Evolutionary conservation across 352 stramenopile genomes (phyloP).

Genomic region (Phytophthora uliginosa): DNA sequence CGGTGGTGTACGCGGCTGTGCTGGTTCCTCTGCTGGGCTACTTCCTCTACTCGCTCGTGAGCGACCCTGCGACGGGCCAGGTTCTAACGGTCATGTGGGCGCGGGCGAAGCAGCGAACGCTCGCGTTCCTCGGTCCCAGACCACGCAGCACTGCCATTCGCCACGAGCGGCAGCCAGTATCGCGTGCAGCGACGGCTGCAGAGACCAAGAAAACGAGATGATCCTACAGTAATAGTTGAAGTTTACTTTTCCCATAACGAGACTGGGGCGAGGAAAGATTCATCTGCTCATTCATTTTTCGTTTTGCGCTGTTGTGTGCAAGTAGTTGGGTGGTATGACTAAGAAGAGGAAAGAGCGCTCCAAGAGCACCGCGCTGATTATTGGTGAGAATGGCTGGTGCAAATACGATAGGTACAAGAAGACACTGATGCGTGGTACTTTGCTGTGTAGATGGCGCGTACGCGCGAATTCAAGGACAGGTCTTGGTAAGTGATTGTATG

Average conservation of each 20-base stretch:
- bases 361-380: constrained; percentile 13
- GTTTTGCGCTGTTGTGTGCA: neutral
- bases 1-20: constrained; percentile 33
- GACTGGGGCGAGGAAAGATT: neutral
- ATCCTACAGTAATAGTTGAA: constrained; percentile 3
- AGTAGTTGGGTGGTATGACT: neutral
- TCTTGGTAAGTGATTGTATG: constrained; percentile 6
- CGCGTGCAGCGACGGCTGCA: neutral
- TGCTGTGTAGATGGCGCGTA: constrained; percentile 30
- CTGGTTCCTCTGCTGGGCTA: constrained; percentile 28
- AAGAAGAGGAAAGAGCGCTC: neutral
- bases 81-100: constrained; percentile 24
- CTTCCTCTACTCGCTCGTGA: constrained; percentile 27
- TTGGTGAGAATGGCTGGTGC: constrained; percentile 3
- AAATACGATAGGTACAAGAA: neutral
- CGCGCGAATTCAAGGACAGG: constrained; percentile 19
- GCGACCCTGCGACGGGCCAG: constrained; percentile 26
- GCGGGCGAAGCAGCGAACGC: constrained; percentile 24
- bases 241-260: neutral
- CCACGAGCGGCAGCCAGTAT: constrained; percentile 15
- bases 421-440: neutral
- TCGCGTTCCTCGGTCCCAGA: constrained; percentile 31
- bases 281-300: neutral
- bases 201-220: constrained; percentile 30
- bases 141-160: constrained; percentile 26